Conservation (phyloP, 1,284 basidiomycete species). For the Wolfiporia cocos region DNA sequence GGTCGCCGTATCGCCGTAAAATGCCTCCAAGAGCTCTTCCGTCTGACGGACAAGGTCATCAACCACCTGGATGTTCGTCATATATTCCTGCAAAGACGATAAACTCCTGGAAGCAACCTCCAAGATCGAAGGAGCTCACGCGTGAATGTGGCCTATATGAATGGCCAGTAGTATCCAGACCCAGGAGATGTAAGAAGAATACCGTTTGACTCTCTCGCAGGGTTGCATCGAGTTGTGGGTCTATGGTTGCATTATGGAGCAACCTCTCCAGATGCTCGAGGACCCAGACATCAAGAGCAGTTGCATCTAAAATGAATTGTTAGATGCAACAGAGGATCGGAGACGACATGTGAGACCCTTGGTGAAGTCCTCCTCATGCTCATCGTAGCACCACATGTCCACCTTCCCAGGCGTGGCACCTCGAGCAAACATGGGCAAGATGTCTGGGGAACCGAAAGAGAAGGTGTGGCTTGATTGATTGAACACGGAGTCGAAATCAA, state of each 20-base stretch:
- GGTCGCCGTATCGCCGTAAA: slow-evolving; percentile 67
- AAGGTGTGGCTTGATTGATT: slow-evolving; percentile 79
- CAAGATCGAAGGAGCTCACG: slow-evolving; percentile 28
- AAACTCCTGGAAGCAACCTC: not conserved
- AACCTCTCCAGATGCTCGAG: slow-evolving; percentile 58
- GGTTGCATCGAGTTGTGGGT: slow-evolving; percentile 41
- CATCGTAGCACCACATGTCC: slow-evolving; percentile 72
- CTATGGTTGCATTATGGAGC: slow-evolving; percentile 55
- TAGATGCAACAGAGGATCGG: too few species aligned
- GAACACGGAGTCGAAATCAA: slow-evolving; percentile 86
- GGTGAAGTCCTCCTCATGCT: slow-evolving; percentile 80
- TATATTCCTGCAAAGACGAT: slow-evolving; percentile 59
- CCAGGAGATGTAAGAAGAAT: slow-evolving; percentile 83
- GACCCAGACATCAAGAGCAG: slow-evolving; percentile 77
- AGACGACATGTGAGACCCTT: too few species aligned
- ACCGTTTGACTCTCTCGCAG: slow-evolving; percentile 57
- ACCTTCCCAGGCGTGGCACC: slow-evolving; percentile 72
- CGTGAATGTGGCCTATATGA: slow-evolving; percentile 81
- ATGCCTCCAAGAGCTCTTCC: slow-evolving; percentile 57
- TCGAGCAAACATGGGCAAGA: slow-evolving; percentile 82
- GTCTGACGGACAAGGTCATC: slow-evolving; percentile 72
- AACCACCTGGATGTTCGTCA: slow-evolving; percentile 80
- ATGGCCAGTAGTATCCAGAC: slow-evolving; percentile 86
- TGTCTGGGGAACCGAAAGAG: slow-evolving; percentile 87
- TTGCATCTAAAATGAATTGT: slow-evolving; percentile 58